Percentiles rank a stretch among this genome's conserved stretches.
Conservation (phyloP, 2,329 filamentous ascomycete genomes). For the Clathrospora elynae region DNA sequence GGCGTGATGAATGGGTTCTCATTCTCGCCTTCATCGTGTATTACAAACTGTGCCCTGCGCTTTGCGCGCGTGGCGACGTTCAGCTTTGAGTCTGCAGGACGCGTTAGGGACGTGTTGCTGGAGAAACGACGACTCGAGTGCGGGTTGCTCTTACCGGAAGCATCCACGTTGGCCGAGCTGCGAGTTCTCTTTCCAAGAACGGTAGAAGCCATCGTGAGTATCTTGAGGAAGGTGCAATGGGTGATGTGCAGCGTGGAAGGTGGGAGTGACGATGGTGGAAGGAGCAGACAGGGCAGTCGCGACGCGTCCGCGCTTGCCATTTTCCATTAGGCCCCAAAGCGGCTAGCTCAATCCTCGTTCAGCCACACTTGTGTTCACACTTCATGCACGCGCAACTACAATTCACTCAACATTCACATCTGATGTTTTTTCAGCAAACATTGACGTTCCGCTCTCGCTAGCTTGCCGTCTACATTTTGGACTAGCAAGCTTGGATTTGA, state of each 20-base stretch:
- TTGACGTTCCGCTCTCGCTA: no score
- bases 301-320: constrained; percentile 20
- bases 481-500: no score
- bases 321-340: constrained; percentile 10
- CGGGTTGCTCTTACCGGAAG: constrained; percentile 32
- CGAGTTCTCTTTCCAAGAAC: constrained; percentile 49
- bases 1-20: constrained; percentile 61
- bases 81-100: constrained; percentile 29
- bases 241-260: constrained; percentile 29
- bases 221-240: constrained; percentile 27
- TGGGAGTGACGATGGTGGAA: constrained; percentile 20
- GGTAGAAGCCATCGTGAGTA: constrained; percentile 38
- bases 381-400: background rate
- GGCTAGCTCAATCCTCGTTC: constrained; percentile 11
- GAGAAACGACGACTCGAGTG: constrained; percentile 11
- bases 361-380: constrained; percentile 1
- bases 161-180: constrained; percentile 33
- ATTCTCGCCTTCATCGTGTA: constrained; percentile 69
- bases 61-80: constrained; percentile 48
- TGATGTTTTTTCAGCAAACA: no score
- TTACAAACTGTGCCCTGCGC: constrained; percentile 52
- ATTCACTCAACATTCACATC: no score
- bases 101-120: constrained; percentile 33
- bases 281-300: constrained; percentile 21
- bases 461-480: no score